A percentile compares a stretch with the other conserved stretches of the same genome.
Evolutionary conservation across 495 filamentous ascomycete genomes (phyloP).

Genomic region (Penicillium paradoxum): DNA sequence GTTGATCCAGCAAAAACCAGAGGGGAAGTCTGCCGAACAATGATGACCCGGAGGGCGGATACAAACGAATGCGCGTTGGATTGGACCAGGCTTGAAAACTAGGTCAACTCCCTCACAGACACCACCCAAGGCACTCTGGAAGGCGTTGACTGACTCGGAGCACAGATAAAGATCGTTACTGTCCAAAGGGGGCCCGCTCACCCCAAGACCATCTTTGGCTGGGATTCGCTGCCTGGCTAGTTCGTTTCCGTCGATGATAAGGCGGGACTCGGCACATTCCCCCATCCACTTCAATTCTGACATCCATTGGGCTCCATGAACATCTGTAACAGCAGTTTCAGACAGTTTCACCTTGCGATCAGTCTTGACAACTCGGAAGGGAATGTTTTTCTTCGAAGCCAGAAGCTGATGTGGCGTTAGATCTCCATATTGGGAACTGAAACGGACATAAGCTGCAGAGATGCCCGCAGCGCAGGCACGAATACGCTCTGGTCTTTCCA

Average conservation of each 20-base stretch:
- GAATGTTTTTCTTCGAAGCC: constrained; percentile 38
- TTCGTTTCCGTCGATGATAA: constrained; percentile 71
- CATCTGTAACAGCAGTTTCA: constrained; percentile 68
- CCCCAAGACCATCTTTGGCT: constrained; percentile 34
- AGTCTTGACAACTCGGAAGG: constrained; percentile 79
- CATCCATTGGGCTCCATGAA: constrained; percentile 89
- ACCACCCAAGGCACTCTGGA: constrained; percentile 84
- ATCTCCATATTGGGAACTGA: constrained; percentile 80
- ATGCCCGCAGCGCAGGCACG: constrained; percentile 78
- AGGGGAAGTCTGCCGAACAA: constrained; percentile 80
- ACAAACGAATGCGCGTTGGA: constrained; percentile 72
- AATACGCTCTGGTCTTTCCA: constrained; percentile 89
- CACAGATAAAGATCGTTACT: constrained; percentile 75
- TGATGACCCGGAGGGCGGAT: constrained; percentile 90
- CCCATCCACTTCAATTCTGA: constrained; percentile 83
- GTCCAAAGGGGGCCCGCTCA: constrained; percentile 58
- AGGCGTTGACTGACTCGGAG: constrained; percentile 73
- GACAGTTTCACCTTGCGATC: constrained; percentile 56
- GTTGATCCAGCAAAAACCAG: constrained; percentile 97
- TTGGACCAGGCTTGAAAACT: constrained; percentile 59
- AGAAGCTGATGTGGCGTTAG: constrained; percentile 57
- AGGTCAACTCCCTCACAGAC: constrained; percentile 88
- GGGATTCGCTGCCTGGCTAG: constrained; percentile 55
- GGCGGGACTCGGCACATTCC: constrained; percentile 64
- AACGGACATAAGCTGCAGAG: constrained; percentile 78